Evolutionary conservation across 2,329 filamentous ascomycete genomes (phyloP).

Genomic region (Apiospora koreana): DNA sequence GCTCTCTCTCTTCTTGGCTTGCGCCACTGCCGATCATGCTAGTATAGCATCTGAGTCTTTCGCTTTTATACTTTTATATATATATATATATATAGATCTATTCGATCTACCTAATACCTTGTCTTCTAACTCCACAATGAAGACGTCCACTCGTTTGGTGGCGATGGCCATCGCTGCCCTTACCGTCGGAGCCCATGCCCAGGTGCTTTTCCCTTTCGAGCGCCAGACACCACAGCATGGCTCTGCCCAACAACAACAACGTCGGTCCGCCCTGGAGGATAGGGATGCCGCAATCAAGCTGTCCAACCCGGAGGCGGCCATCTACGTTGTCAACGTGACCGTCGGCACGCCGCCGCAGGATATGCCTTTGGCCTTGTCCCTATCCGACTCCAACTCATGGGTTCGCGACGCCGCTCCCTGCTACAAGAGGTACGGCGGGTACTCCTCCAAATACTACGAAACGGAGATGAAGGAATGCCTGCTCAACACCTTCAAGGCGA

Average conservation of each 20-base stretch:
- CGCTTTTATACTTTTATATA: not conserved
- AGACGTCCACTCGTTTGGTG: conserved; percentile 17
- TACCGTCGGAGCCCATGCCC: conserved; percentile 7
- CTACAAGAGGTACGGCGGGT: not conserved
- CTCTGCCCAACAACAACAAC: conserved; percentile 7
- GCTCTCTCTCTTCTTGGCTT: not conserved
- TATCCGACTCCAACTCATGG: conserved; percentile 29
- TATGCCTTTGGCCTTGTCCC: conserved; percentile 27
- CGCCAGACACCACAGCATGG: conserved; percentile 10
- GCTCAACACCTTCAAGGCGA: conserved; percentile 9
- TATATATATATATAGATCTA: not conserved
- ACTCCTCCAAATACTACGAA: not conserved
- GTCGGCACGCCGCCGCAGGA: conserved; percentile 28
- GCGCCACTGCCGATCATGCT: not conserved
- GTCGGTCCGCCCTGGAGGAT: not conserved
- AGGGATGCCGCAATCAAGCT: not conserved
- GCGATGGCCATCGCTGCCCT: conserved; percentile 9
- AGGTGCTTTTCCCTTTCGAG: conserved; percentile 17
- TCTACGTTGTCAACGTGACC: conserved; percentile 16
- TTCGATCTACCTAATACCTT: not conserved
- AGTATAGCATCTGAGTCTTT: not conserved
- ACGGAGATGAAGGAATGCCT: not conserved
- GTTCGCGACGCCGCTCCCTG: conserved; percentile 23
- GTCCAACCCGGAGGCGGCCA: not conserved
- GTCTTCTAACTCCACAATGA: conserved; percentile 13